phyloP scores from a whole-genome alignment of 192 early-diverging fungal genomes.

The Nowakowskiella sp. region DNA sequence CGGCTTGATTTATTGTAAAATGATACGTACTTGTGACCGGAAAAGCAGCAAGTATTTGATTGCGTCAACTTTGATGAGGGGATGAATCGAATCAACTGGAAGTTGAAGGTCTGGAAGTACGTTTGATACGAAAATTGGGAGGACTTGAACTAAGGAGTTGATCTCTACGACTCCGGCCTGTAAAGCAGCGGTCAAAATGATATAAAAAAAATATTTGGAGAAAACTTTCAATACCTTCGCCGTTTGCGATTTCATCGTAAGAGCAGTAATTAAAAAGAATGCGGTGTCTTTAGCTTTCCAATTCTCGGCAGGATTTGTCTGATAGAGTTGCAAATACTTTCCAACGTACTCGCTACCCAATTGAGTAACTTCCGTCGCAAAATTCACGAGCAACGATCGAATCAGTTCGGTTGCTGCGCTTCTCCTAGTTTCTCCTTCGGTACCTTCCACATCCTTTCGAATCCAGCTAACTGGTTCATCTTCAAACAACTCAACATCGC shows the following conservation, averaged over 20 bases:
- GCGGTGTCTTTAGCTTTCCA: conserved; percentile 97
- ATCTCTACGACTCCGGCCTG: conserved; percentile 75
- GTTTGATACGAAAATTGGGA: conserved; percentile 74
- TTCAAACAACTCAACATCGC: conserved; percentile 92
- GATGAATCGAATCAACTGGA: conserved; percentile 56
- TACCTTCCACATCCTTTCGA: conserved; percentile 84
- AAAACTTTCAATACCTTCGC: conserved; percentile 41
- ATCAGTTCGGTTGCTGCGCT: conserved; percentile 87
- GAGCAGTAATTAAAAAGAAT: conserved; percentile 81
- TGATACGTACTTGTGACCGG: conserved; percentile 59
- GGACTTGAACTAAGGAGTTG: conserved; percentile 74
- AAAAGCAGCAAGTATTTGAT: conserved; percentile 93
- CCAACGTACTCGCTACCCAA: conserved; percentile 74
- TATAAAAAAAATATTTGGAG: conserved; percentile 3
- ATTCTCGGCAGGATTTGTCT: conserved; percentile 52
- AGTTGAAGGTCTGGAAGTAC: conserved; percentile 77
- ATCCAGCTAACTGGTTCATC: conserved; percentile 96
- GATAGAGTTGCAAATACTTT: conserved; percentile 61
- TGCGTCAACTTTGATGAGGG: conserved; percentile 89
- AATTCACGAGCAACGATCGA: conserved; percentile 82
- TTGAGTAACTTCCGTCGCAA: conserved; percentile 71
- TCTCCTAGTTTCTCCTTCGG: conserved; percentile 86
- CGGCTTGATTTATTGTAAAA: conserved; percentile 6
- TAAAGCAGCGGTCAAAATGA: conserved; percentile 5
- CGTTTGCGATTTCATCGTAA: conserved; percentile 72